Base-by-base conservation (phyloP, 2,329 filamentous ascomycete genomes). In the Colletotrichum trifolii region DNA sequence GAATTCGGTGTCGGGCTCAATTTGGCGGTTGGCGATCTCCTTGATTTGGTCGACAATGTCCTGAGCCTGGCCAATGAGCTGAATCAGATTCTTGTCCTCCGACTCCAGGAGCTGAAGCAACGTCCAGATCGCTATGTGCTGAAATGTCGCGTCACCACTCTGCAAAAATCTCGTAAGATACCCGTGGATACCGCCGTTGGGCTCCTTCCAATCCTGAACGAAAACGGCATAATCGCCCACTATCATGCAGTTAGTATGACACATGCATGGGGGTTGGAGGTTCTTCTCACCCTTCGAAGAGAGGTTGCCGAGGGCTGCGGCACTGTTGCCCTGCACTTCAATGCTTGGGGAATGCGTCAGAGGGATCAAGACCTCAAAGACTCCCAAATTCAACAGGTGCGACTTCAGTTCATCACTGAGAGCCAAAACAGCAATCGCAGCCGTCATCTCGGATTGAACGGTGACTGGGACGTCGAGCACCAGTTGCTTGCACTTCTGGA, bases 51-150 rank as follows among this genome's bases (percentile, higher is more conserved):
- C 88, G 61, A 97, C 92, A 69, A 99, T 91, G 69, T 97, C 93
- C 69, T 95, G 92, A 2, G 94, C 94, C 74, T 95, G 92, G 71
- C 92, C 90, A 71, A 99, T 97, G 53, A 93, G 88, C 54, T 90
- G 89, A 68, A 97, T 91, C n/a, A 99, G 84, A 60, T 89, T 91
- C 79, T 92, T 90, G 75, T 99, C 95, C 76, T 97, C 94, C 0
- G 95, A 97, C 79, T 99, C 96, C 54, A 99, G 89, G 3, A 99
- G 86, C 75, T 99, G 96, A 4, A 99, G 86, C 52, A 99, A 81
- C 2, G 96, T 99, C 96, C 96, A 99, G 68, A 98, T 97, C 54
- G 96, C 96, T 74, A 99, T 99, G 76, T 99, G 96, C 79, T 99
- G 96, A 84, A 99, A 99, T 0, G 96, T 99, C 1, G 96, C 90